Evolutionary conservation across 495 filamentous ascomycete species (phyloP).

Genomic region (Hypoxylon cercidicola): DNA sequence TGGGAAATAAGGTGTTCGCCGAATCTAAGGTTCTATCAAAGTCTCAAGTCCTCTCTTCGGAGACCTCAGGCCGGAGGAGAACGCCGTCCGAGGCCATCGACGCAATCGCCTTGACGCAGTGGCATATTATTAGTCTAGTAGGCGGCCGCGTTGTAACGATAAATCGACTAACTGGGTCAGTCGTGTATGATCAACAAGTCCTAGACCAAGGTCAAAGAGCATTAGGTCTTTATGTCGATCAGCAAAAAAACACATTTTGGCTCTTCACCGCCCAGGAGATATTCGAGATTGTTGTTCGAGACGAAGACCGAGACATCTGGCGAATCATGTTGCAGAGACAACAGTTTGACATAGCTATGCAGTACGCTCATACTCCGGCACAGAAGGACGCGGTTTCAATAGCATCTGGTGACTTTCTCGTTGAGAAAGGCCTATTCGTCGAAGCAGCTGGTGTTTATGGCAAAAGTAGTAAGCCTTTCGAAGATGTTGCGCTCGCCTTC

Average conservation of each 20-base stretch:
- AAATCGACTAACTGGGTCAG: slow-evolving; percentile 83
- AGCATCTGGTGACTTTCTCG: slow-evolving; percentile 87
- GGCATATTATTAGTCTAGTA: slow-evolving; percentile 88
- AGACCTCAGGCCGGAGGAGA: slow-evolving; percentile 70
- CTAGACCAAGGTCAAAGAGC: slow-evolving; percentile 82
- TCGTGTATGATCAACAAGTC: slow-evolving; percentile 87
- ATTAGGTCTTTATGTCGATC: slow-evolving; percentile 84
- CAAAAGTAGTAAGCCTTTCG: slow-evolving; percentile 94
- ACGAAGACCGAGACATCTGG: slow-evolving; percentile 95
- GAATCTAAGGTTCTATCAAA: slow-evolving; percentile 80
- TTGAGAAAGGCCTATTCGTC: slow-evolving; percentile 77
- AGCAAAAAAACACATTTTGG: slow-evolving; percentile 96
- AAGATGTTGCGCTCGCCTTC: slow-evolving; percentile 90
- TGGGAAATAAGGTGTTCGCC: slow-evolving; percentile 73
- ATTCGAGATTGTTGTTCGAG: slow-evolving; percentile 87
- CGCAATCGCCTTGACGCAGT: slow-evolving; percentile 88
- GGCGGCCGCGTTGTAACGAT: slow-evolving; percentile 83
- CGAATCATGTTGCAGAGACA: slow-evolving; percentile 85
- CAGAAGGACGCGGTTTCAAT: slow-evolving; percentile 91
- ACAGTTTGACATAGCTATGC: slow-evolving; percentile 86
- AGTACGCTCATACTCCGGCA: slow-evolving; percentile 74
- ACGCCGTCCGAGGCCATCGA: slow-evolving; percentile 74
- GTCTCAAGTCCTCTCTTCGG: slow-evolving; percentile 72
- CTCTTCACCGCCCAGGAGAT: slow-evolving; percentile 90
- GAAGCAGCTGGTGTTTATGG: slow-evolving; percentile 93